phyloP scores from a whole-genome alignment of 257 asterid species.

The Ballota nigra region DNA sequence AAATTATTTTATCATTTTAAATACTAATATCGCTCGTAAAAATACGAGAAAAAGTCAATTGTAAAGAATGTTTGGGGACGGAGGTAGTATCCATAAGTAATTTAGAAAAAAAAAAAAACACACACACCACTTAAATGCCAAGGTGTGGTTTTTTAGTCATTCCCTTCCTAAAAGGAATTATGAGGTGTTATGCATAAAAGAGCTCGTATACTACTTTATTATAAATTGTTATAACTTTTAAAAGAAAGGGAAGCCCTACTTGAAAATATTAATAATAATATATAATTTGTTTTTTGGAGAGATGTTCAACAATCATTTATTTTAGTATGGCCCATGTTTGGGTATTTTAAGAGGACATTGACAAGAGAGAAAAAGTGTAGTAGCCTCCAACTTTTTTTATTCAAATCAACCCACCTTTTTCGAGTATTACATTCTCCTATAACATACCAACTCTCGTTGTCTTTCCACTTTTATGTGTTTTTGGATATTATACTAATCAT shows the following conservation, averaged over 20 bases:
- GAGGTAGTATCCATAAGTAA: no score
- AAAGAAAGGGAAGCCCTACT: constrained; percentile 4
- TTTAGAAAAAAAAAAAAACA: no score
- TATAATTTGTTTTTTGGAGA: background rate
- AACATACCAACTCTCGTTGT: constrained; percentile 28
- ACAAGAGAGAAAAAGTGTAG: constrained; percentile 12
- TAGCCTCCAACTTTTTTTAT: constrained; percentile 1
- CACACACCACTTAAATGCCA: no score
- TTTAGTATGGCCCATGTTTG: constrained; percentile 23
- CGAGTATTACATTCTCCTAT: constrained; percentile 6
- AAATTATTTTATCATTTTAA: no score
- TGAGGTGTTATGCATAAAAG: no score
- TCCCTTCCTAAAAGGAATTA: no score
- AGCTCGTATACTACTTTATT: no score
- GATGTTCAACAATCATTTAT: constrained; percentile 19
- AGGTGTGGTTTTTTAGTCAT: no score
- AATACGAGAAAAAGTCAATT: no score
- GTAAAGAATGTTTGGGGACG: no score
- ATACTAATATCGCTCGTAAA: no score
- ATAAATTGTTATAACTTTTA: background rate
- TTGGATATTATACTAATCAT: constrained; percentile 31
- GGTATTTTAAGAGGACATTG: constrained; percentile 19
- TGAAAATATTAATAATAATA: background rate
- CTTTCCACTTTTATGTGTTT: constrained; percentile 22
- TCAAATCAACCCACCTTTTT: constrained; percentile 18